Percentiles rank a stretch among this genome's conserved stretches.
phyloP scores from a whole-genome alignment of 768 basidiomycete genomes.

The Termitomyces sp. region DNA sequence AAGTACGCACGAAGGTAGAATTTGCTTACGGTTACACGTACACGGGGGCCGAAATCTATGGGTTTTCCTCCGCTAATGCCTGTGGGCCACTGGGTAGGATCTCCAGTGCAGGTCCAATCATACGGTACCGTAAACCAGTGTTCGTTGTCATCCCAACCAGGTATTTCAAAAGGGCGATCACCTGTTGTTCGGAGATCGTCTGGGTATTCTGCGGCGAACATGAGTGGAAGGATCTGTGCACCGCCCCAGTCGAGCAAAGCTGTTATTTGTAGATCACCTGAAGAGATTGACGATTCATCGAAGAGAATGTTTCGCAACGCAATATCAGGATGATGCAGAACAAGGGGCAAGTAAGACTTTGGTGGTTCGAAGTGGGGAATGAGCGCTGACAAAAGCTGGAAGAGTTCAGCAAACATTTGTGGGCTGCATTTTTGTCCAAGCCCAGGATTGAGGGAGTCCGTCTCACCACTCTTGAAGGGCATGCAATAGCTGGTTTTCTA shows the following conservation, averaged over 20 bases:
- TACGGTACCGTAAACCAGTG: neutral
- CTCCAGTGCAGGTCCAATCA: neutral
- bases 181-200: too few relatives aligned
- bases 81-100: neutral
- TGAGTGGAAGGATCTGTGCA: too few relatives aligned
- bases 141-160: neutral
- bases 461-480: too few relatives aligned
- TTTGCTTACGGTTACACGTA: too few relatives aligned
- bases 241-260: neutral
- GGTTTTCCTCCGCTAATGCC: rapidly evolving
- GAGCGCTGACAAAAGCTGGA: too few relatives aligned
- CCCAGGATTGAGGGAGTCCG: neutral
- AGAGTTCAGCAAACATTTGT: neutral
- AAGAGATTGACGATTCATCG: neutral
- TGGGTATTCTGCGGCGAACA: too few relatives aligned
- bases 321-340: too few relatives aligned
- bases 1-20: too few relatives aligned
- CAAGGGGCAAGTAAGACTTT: neutral
- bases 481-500: too few relatives aligned
- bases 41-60: neutral
- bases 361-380: too few relatives aligned
- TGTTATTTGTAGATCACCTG: neutral
- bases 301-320: too few relatives aligned
- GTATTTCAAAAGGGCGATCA: too few relatives aligned
- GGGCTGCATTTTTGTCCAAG: neutral